Evolutionary conservation across 2,329 filamentous ascomycete species (phyloP).

Genomic region (Byssoonygena ceratinophila): DNA sequence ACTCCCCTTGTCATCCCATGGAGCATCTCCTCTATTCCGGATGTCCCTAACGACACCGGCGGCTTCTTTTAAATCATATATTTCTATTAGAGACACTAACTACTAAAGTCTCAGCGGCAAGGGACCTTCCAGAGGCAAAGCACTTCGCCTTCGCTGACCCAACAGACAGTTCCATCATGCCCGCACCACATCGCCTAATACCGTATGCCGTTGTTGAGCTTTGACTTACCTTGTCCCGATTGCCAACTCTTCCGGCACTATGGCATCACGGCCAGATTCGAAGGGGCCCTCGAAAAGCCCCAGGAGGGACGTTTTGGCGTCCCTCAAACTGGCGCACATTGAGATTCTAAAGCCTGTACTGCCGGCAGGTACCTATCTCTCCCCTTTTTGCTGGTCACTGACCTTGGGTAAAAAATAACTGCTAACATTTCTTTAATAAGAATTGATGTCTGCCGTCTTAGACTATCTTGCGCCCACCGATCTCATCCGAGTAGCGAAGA

Average conservation of each 20-base stretch:
- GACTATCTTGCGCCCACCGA: conserved; percentile 80
- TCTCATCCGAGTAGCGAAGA: conserved; percentile 72
- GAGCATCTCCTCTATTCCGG: no score
- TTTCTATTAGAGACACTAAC: no score
- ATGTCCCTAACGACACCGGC: no score
- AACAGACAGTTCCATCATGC: not conserved
- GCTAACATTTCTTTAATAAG: conserved; percentile 17
- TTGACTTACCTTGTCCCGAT: not conserved
- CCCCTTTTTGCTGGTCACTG: conserved; percentile 2
- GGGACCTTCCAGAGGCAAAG: no score
- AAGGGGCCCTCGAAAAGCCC: conserved; percentile 25
- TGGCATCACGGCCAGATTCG: conserved; percentile 19
- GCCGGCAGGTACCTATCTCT: conserved; percentile 57
- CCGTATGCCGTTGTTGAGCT: not conserved
- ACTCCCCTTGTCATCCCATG: no score
- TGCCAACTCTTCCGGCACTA: not conserved
- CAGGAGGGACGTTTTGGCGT: conserved; percentile 54
- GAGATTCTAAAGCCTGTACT: conserved; percentile 65
- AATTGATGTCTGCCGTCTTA: conserved; percentile 60
- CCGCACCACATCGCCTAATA: not conserved
- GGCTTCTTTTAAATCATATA: no score
- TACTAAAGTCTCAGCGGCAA: no score
- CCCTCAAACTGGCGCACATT: conserved; percentile 71
- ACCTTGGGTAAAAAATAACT: not conserved
- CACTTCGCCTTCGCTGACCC: no score